Evolutionary conservation across 169 alveolate species (phyloP).

Genomic region (Plasmodium relictum): DNA sequence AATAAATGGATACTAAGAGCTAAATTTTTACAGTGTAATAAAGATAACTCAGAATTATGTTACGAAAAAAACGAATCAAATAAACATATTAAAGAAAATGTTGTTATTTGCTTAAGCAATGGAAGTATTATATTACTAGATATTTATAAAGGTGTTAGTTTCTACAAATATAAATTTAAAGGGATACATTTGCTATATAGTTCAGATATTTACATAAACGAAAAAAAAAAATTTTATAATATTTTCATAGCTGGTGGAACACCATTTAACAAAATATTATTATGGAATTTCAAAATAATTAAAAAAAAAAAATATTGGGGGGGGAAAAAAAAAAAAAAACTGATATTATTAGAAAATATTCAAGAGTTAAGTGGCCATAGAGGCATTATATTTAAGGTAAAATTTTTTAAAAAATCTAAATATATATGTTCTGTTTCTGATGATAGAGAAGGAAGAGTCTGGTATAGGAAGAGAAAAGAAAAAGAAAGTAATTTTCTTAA

Average conservation of each 20-base stretch:
- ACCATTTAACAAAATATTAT: constrained; percentile 63
- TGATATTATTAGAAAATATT: neutral
- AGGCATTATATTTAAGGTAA: constrained; percentile 72
- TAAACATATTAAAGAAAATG: neutral
- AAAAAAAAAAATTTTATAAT: constrained; percentile 24
- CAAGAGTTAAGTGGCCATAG: constrained; percentile 66
- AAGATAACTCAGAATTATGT: neutral
- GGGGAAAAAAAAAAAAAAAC: neutral
- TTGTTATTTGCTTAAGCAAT: constrained; percentile 51
- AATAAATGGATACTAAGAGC: constrained; percentile 64
- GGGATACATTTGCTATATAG: constrained; percentile 67
- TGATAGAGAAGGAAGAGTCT: constrained; percentile 71
- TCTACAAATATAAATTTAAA: constrained; percentile 29
- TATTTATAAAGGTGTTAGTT: constrained; percentile 47
- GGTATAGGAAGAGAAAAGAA: constrained; percentile 16
- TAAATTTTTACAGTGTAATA: neutral
- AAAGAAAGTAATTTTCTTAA: neutral
- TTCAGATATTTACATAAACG: constrained; percentile 58
- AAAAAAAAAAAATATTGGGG: neutral
- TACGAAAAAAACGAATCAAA: neutral
- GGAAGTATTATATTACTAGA: constrained; percentile 46
- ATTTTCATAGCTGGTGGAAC: constrained; percentile 62
- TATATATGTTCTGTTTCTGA: constrained; percentile 64
- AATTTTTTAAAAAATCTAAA: constrained; percentile 47
- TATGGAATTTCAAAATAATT: constrained; percentile 41